phyloP scores from a whole-genome alignment of 805 yeast species.

The Yarrowia hollandica region DNA sequence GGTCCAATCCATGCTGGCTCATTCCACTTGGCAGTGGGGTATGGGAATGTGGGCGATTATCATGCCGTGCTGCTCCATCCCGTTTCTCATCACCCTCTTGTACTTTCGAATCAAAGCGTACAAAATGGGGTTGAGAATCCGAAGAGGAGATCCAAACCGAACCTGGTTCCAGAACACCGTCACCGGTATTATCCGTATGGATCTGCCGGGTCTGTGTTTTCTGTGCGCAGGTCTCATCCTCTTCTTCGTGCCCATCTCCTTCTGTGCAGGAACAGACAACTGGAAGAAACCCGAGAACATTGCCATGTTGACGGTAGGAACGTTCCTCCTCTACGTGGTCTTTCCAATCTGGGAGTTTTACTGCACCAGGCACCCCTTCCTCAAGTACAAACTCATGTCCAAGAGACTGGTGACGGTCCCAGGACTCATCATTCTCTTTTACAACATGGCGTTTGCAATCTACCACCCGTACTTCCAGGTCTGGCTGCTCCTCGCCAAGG shows the following conservation, averaged over 20 bases:
- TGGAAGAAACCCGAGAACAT: conserved; percentile 23
- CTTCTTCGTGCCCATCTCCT: conserved; percentile 18
- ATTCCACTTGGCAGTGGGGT: conserved; percentile 54
- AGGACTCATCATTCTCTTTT: conserved; percentile 11
- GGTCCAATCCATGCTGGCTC: conserved; percentile 38
- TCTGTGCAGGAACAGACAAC: conserved; percentile 13
- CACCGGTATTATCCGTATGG: not conserved
- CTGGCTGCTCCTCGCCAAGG: conserved; percentile 17
- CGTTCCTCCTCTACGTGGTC: not conserved
- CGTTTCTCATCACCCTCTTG: conserved; percentile 34
- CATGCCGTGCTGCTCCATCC: conserved; percentile 44
- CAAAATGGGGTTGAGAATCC: conserved; percentile 29
- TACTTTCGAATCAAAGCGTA: conserved; percentile 33
- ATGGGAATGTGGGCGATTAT: conserved; percentile 52
- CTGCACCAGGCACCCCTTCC: conserved; percentile 10
- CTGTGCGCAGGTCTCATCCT: conserved; percentile 16
- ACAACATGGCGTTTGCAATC: conserved; percentile 20
- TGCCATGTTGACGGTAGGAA: conserved; percentile 15
- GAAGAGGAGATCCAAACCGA: conserved; percentile 23
- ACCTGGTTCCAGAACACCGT: not conserved
- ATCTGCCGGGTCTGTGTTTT: conserved; percentile 2
- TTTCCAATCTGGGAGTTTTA: conserved; percentile 6
- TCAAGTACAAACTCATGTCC: conserved; percentile 19
- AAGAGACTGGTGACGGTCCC: not conserved
- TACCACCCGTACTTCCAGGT: conserved; percentile 19